Percentiles rank a stretch among this genome's conserved stretches.
These are phyloP conservation scores for Piloderma croceum DNA, from an alignment of 768 basidiomycete genomes.

Conservation along the genomic window DNA sequence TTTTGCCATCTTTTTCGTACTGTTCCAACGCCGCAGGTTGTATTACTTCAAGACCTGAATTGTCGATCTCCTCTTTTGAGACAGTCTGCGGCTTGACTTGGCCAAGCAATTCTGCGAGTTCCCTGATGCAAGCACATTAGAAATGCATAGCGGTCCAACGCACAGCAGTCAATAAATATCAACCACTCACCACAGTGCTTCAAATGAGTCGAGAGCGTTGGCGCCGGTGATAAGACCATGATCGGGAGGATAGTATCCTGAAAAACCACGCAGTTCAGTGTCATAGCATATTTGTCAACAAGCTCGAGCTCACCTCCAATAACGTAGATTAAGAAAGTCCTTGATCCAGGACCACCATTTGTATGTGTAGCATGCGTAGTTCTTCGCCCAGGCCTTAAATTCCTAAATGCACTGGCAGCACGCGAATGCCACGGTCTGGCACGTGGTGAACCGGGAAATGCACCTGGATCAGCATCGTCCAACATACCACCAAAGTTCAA, in stretches of 20 bases:
- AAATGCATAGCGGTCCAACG: no score
- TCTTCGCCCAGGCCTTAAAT: constrained; percentile 38
- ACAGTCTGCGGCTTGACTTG: constrained; percentile 80
- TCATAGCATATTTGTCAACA: constrained; percentile 4
- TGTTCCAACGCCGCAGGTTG: constrained; percentile 45
- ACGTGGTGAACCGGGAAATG: constrained; percentile 14
- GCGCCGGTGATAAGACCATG: constrained; percentile 84
- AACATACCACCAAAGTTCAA: not conserved
- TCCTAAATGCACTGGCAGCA: constrained; percentile 58
- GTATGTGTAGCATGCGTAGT: constrained; percentile 10
- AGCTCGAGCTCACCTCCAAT: constrained; percentile 55
- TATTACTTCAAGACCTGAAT: constrained; percentile 74
- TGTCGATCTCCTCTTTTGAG: constrained; percentile 79
- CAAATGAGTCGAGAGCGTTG: constrained; percentile 70
- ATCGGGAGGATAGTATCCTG: constrained; percentile 89
- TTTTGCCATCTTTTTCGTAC: constrained; percentile 55
- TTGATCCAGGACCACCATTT: constrained; percentile 32
- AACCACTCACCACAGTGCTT: constrained; percentile 64
- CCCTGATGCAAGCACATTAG: constrained; percentile 35
- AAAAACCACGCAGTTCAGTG: constrained; percentile 5
- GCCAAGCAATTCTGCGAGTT: constrained; percentile 78
- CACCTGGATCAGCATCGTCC: not conserved
- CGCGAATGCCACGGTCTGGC: constrained; percentile 53
- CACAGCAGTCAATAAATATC: constrained; percentile 1
- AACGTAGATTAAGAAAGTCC: constrained; percentile 88